Conservation (phyloP, 345 rosid genomes). For the Triadica sebifera region DNA sequence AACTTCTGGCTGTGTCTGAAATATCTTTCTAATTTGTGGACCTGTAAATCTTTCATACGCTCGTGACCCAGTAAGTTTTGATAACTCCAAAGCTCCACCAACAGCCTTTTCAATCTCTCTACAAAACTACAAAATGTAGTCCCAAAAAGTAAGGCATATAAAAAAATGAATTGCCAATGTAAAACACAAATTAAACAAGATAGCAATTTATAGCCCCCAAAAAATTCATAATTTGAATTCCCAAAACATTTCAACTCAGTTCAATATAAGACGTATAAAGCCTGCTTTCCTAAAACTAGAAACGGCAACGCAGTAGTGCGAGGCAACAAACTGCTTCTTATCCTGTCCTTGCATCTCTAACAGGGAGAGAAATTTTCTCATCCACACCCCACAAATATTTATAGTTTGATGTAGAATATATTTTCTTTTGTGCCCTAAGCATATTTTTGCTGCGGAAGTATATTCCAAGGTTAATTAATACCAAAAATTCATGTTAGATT, state of each 20-base stretch:
- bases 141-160: not conserved
- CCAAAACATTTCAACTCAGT: not conserved
- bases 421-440: no score
- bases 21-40: constrained; percentile 78
- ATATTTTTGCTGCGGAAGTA: no score
- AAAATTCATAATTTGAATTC: no score
- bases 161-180: not conserved
- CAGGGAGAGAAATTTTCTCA: not conserved
- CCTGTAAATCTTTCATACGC: constrained; percentile 86
- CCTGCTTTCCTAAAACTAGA: not conserved
- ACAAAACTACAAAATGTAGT: constrained; percentile 24
- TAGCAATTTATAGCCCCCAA: not conserved
- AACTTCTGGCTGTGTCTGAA: constrained; percentile 38
- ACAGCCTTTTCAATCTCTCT: constrained; percentile 83
- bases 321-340: not conserved
- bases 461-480: no score
- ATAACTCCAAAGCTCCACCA: constrained; percentile 81
- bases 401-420: no score
- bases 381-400: no score
- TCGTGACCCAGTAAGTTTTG: constrained; percentile 71
- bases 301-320: not conserved
- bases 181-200: not conserved
- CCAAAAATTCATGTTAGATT: no score
- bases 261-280: not conserved
- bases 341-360: not conserved